phyloP scores from a whole-genome alignment of 805 yeast species.

The Lipomyces orientalis region DNA sequence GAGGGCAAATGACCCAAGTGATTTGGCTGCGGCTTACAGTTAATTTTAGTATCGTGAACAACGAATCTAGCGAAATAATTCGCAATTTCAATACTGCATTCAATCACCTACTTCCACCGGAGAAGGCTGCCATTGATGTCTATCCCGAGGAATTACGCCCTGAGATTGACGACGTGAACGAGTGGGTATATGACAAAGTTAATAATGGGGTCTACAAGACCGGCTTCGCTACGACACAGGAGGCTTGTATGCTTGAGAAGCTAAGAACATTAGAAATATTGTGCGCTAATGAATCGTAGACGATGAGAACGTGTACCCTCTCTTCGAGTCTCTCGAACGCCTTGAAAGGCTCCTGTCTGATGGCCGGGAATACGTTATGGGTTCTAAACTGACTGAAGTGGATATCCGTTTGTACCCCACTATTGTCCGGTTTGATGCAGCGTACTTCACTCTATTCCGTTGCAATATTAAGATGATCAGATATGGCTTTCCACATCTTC shows the following conservation, averaged over 20 bases:
- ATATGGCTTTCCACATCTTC: conserved; percentile 73
- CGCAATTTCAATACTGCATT: conserved; percentile 81
- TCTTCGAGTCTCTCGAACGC: conserved; percentile 72
- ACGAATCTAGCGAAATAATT: conserved; percentile 84
- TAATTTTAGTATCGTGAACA: conserved; percentile 66
- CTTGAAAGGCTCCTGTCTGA: conserved; percentile 63
- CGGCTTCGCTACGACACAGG: conserved; percentile 86
- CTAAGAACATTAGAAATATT: background rate
- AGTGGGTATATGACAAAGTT: conserved; percentile 80
- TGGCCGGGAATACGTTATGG: conserved; percentile 57
- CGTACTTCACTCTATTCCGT: conserved; percentile 92
- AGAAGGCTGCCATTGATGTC: conserved; percentile 59
- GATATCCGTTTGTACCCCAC: conserved; percentile 88
- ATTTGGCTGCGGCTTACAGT: background rate
- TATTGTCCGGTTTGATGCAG: conserved; percentile 87
- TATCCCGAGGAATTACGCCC: conserved; percentile 63
- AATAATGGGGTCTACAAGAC: conserved; percentile 93
- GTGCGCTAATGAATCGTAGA: conserved; percentile 39
- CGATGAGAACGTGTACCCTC: conserved; percentile 64
- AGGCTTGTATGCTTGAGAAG: conserved; percentile 56
- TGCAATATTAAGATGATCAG: conserved; percentile 85
- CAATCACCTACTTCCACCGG: conserved; percentile 48
- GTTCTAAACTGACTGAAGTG: conserved; percentile 79
- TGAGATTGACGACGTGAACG: conserved; percentile 76
- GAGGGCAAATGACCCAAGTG: background rate